A percentile compares a stretch with the other conserved stretches of the same genome.
These are phyloP conservation scores for Huntiella abstrusa DNA, from an alignment of 2,329 filamentous ascomycete genomes.

Conservation along the genomic window DNA sequence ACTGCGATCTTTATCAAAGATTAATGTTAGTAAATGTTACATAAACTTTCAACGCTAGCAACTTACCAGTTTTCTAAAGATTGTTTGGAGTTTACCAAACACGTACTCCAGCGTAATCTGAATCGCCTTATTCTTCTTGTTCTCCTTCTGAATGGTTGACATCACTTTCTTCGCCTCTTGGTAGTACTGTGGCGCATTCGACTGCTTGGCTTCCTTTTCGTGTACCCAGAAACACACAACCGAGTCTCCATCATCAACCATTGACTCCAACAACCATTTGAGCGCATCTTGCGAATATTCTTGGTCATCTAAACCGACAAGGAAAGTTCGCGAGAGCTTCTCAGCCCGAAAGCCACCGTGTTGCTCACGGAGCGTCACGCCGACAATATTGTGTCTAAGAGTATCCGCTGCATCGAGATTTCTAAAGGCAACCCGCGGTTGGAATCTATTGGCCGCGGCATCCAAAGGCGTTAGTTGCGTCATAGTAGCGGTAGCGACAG, in stretches of 20 bases:
- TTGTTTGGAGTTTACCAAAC: conserved; percentile 74
- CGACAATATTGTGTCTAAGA: conserved; percentile 40
- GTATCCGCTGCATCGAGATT: conserved; percentile 38
- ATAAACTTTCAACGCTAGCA: neutral
- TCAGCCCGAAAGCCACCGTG: conserved; percentile 72
- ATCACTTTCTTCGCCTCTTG: conserved; percentile 58
- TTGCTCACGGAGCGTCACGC: conserved; percentile 67
- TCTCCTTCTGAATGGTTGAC: conserved; percentile 59
- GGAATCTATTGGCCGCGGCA: conserved; percentile 26
- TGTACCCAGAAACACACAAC: conserved; percentile 79
- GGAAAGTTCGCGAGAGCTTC: conserved; percentile 67
- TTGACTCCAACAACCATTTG: conserved; percentile 79
- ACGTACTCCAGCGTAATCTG: conserved; percentile 74
- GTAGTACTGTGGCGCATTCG: conserved; percentile 52
- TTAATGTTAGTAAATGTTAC: neutral
- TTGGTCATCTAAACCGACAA: conserved; percentile 81
- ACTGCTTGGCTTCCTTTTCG: conserved; percentile 57
- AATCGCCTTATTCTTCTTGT: conserved; percentile 61
- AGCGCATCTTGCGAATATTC: conserved; percentile 83
- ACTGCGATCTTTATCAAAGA: conserved; percentile 51
- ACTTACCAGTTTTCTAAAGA: conserved; percentile 73
- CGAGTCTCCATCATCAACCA: conserved; percentile 86
- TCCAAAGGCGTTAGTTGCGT: conserved; percentile 7
- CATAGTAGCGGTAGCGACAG: conserved; percentile 2
- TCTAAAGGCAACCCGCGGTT: conserved; percentile 41